Conservation (phyloP, 495 filamentous ascomycete species). For the Aspergillus cristatus region DNA sequence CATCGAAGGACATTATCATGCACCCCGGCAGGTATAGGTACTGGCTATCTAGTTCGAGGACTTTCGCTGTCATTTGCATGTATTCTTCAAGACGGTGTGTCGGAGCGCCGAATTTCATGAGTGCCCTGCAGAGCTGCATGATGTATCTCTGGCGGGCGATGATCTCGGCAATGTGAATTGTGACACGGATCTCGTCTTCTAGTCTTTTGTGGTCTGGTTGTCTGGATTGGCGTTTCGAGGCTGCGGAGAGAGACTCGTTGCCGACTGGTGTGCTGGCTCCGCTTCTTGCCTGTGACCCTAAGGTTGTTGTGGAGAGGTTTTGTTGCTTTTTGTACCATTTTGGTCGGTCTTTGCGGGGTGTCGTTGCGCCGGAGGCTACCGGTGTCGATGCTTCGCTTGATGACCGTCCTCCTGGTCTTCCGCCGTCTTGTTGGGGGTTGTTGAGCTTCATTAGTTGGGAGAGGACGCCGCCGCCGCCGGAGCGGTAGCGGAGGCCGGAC, state of each 20-base stretch:
- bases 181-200: slow-evolving; percentile 63
- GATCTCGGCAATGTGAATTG: slow-evolving; percentile 74
- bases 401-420: slow-evolving; percentile 5
- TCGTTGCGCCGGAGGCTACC: slow-evolving; percentile 5
- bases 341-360: slow-evolving; percentile 15
- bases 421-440: slow-evolving; percentile 6
- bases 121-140: slow-evolving; percentile 68
- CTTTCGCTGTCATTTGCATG: slow-evolving; percentile 78
- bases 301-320: slow-evolving; percentile 20
- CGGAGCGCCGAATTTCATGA: slow-evolving; percentile 73
- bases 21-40: slow-evolving; percentile 84
- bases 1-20: slow-evolving; percentile 91
- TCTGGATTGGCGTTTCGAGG: slow-evolving; percentile 20
- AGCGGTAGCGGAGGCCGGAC: slow-evolving; percentile 13
- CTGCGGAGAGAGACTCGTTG: slow-evolving; percentile 19
- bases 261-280: slow-evolving; percentile 24
- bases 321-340: slow-evolving; percentile 30
- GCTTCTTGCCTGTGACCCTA: slow-evolving; percentile 13
- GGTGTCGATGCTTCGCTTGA: slow-evolving; percentile 1
- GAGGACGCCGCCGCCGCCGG: slow-evolving; percentile 23
- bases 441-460: slow-evolving; percentile 27
- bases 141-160: slow-evolving; percentile 75
- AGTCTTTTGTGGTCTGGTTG: slow-evolving; percentile 15
- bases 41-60: slow-evolving; percentile 78
- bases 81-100: slow-evolving; percentile 72